Base-by-base conservation (phyloP, 2,329 filamentous ascomycete genomes). In the Clarireedia hainanense region DNA sequence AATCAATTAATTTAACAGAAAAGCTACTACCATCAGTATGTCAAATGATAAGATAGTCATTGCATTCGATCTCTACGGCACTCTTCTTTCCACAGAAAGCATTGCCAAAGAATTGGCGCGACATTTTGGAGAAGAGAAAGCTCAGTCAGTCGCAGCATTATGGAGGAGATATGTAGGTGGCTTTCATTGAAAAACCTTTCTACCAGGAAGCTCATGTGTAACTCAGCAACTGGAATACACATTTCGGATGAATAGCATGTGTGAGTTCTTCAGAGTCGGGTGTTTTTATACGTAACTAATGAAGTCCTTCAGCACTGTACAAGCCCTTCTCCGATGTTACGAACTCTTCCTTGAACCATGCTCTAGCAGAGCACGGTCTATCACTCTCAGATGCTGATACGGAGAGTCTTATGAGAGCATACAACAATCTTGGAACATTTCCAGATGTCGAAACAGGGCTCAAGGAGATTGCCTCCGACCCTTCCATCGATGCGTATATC, bases 21-120 rank as follows among this genome's bases (percentile, higher is more conserved):
- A 7, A 20, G 2, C 15, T 12, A 14, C 5, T 27, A 2, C 34
- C 3, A 20, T n/a, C 34, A 65, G 65, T 61, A 56, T 61, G 63
- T 66, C 68, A 57, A 58, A 59, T 47, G 65, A 60, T 56, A 72
- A 69, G 46, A 72, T 67, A 15, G 71, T 85, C 47, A 75, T 91
- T 53, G 86, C 85, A 1, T 89, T 91, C 60, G 87, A 91, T 64
- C 75, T 88, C 2, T 91, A 90, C 69, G 87, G 86, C 53, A 91
- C 86, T 2, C 71, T 91, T 9, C 75, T 91, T 5, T 88, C 85
- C 9, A 89, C 86, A 1, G 80, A 82, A 45, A 87, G 83, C 30
- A 88, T 90, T 59, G 76, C 79, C 6, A 71, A 75, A 37, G 75
- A 83, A 57, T 72, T 91, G 12, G 76, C 77, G 15, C 70, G 72